Percentiles rank a stretch among this genome's conserved stretches.
phyloP scores from a whole-genome alignment of 768 basidiomycete genomes.

The Steccherinum ochraceum region DNA sequence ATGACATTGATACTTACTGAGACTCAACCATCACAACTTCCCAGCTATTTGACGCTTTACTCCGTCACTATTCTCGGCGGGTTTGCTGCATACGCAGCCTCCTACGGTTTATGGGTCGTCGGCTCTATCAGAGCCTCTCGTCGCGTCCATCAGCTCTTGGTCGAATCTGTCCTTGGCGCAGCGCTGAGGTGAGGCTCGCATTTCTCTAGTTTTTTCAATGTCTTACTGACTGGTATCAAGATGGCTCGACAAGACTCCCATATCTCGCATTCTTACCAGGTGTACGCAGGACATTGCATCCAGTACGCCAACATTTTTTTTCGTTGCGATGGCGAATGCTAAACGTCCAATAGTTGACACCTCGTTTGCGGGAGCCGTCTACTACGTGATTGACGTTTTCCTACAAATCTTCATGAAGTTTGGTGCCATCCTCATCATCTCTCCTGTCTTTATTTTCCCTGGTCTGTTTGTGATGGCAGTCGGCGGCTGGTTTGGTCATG shows the following conservation, averaged over 20 bases:
- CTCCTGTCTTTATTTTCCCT: slow-evolving; percentile 34
- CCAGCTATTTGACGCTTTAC: slow-evolving; percentile 44
- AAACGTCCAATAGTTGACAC: slow-evolving; percentile 25
- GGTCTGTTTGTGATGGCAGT: slow-evolving; percentile 27
- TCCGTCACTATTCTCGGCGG: slow-evolving; percentile 27
- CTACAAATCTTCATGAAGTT: slow-evolving; percentile 28
- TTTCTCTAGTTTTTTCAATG: not conserved
- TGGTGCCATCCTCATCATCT: slow-evolving; percentile 29
- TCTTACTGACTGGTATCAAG: slow-evolving; percentile 9
- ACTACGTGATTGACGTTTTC: slow-evolving; percentile 21
- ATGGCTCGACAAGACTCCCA: slow-evolving; percentile 43
- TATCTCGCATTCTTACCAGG: slow-evolving; percentile 51
- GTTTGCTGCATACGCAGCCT: slow-evolving; percentile 26
- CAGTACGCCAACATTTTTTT: slow-evolving; percentile 1
- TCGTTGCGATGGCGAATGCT: not conserved
- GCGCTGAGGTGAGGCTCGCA: slow-evolving; percentile 45
- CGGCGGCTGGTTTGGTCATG: slow-evolving; percentile 34
- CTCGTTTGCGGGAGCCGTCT: slow-evolving; percentile 19
- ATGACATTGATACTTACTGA: slow-evolving; percentile 10
- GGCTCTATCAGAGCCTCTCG: slow-evolving; percentile 50
- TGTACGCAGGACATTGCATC: slow-evolving; percentile 54
- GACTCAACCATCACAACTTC: slow-evolving; percentile 28
- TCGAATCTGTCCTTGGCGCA: slow-evolving; percentile 48
- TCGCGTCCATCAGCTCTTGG: slow-evolving; percentile 42
- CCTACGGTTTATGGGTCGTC: slow-evolving; percentile 30